A percentile compares a stretch with the other conserved stretches of the same genome.
phyloP scores from a whole-genome alignment of 495 filamentous ascomycete species.

The Daldinia childiae region DNA sequence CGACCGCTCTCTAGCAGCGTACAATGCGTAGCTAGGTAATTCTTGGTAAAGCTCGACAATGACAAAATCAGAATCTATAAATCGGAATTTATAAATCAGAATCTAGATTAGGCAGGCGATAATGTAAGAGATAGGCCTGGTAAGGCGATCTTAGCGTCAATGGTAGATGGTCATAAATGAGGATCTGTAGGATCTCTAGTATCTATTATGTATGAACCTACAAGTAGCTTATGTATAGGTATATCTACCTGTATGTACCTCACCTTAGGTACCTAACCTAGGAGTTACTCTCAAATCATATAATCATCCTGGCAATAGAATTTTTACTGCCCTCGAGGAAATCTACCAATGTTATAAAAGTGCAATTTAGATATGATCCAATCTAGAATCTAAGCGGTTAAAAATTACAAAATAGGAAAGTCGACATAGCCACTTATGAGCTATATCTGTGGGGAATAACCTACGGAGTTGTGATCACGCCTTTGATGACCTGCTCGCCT shows the following conservation, averaged over 20 bases:
- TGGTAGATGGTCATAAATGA: neutral
- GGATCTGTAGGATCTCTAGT: neutral
- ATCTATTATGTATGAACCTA: too few relatives aligned
- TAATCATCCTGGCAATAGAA: too few relatives aligned
- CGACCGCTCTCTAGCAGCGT: neutral
- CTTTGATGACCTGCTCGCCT: too few relatives aligned
- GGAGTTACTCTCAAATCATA: neutral
- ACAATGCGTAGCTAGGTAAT: neutral
- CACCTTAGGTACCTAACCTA: too few relatives aligned
- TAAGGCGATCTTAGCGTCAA: too few relatives aligned
- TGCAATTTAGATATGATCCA: neutral
- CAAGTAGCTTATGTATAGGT: too few relatives aligned
- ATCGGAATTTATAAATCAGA: neutral
- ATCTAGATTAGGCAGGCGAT: neutral
- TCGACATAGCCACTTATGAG: neutral
- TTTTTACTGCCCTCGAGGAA: too few relatives aligned
- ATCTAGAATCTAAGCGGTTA: neutral
- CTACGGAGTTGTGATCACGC: neutral
- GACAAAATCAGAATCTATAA: neutral
- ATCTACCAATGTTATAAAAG: too few relatives aligned
- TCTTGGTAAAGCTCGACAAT: neutral
- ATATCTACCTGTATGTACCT: too few relatives aligned
- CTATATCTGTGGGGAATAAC: neutral
- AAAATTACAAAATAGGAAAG: neutral
- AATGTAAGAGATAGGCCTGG: neutral